Evolutionary conservation across 1,284 basidiomycete genomes (phyloP), one percentile per base, ranked within the genome.

Genomic region (Coniferiporia sulphurascens): DNA sequence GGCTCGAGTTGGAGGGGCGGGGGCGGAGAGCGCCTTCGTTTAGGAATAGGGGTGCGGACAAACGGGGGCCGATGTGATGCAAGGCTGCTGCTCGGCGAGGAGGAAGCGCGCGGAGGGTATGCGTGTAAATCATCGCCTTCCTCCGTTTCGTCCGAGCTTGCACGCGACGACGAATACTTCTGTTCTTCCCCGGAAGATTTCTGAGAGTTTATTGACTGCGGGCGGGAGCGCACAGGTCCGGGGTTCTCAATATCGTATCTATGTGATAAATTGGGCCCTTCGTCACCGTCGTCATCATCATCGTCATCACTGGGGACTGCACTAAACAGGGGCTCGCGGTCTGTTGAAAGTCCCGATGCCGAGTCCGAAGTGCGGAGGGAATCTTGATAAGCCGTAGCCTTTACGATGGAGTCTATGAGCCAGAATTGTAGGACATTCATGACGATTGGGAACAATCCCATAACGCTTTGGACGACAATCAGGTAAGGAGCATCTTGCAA

Each of bases 361-460:
- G 78, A 73, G n/a, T n/a, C n/a, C n/a, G n/a, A n/a, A n/a, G n/a
- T n/a, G n/a, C n/a, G n/a, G n/a, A n/a, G n/a, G 2, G 36, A 7
- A 13, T 38, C 76, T 60, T 43, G 76, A 77, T 34, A 79, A 67
- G 43, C 73, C 68, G 13, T 77, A 17, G 85, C 86, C 70, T 91
- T 93, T 69, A 93, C 88, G 62, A 93, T 91, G 0, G 91, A 91
- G 73, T 93, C 90, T 59, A 91, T 91, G 52, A 91, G 74, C 90
- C 90, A 92, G 76, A 92, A 92, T 70, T 96, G 93, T 17, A 94
- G 65, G 52, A 95, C 76, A 71, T 95, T 98, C 94, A 97, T 97
- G 60, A 89, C 78, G 62, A 95, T 87, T 1, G 95, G 95, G 74
- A 97, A 95, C 52, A 98, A 71, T 58, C 93, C 92, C 91, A 98